Evolutionary conservation across 371 early-diverging fungal genomes (phyloP).

Genomic region (Actinomucor elegans): DNA sequence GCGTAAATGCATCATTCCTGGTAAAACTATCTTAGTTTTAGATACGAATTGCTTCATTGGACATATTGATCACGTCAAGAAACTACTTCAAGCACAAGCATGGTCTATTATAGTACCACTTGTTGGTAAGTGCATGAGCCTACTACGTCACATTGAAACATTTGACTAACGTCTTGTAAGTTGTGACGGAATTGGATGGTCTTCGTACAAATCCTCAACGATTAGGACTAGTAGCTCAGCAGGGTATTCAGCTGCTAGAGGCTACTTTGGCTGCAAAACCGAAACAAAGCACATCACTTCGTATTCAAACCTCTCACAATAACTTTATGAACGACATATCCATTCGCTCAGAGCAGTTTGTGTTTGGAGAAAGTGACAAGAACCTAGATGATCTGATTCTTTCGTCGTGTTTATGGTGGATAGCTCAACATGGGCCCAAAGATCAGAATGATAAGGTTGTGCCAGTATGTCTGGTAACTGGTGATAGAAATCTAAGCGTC

Average conservation of each 20-base stretch:
- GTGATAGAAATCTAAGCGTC: conserved; percentile 66
- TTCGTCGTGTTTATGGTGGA: conserved; percentile 62
- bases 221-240: conserved; percentile 53
- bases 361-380: conserved; percentile 62
- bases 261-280: conserved; percentile 38
- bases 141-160: background rate
- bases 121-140: conserved; percentile 60
- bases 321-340: conserved; percentile 64
- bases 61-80: conserved; percentile 54
- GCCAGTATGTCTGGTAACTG: conserved; percentile 61
- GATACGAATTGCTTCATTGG: conserved; percentile 72
- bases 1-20: conserved; percentile 40
- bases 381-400: conserved; percentile 69
- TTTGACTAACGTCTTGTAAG: conserved; percentile 13
- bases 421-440: background rate
- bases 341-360: conserved; percentile 65
- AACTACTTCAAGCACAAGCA: conserved; percentile 49
- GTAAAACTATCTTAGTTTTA: conserved; percentile 58
- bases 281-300: conserved; percentile 21
- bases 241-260: conserved; percentile 55
- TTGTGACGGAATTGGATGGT: conserved; percentile 68
- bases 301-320: conserved; percentile 68
- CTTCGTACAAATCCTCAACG: conserved; percentile 55
- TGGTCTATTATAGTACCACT: conserved; percentile 65
- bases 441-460: conserved; percentile 7